Base-by-base conservation (phyloP, 768 basidiomycete genomes). In the Scleroderma citrinum region DNA sequence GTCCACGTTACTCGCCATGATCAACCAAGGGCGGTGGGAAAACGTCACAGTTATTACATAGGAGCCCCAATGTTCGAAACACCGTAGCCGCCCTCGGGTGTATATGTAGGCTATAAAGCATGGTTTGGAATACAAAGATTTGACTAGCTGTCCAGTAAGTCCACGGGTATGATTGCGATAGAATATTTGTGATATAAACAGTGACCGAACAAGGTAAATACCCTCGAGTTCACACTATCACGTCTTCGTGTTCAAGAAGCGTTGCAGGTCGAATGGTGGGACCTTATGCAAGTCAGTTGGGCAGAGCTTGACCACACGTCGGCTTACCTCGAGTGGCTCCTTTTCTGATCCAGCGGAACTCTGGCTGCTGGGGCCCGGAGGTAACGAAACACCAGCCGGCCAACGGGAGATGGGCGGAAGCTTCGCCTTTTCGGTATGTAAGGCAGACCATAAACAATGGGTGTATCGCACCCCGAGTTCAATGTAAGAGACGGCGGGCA, bases 401-500 rank as follows among this genome's bases (percentile, higher is more conserved):
- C 68, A 66, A 29, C 52, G 59, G 37, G 59, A 59, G 7, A 48
- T 56, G 4, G 67, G 69, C 0, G 76, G 75, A 3, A 76, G 59
- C 51, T 73, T 76, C 13, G 75, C 68, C 8, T 69, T 72, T 39
- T 71, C 52, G 38, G 80, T 78, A 53, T 82, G 71, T 40, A 85
- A 69, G 42, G 69, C 68, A 7, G 70, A 69, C 83, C 84, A 86
- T 16, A 86, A 54, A 7, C 71, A 71, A n/a, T 77, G 69, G 3
- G 81, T 85, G 58, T 88, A 78, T 40, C 87, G 77, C n/a, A 81
- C 71, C 7, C 74, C 65, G 7, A 87, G 69, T 57, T 89, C 87
- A 20, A 88, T 56, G 30, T 74, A 69, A 1, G 87, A 86, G 21
- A 83, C 70, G 0, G 79, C 62, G 16, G 78, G 75, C 40, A 71